These are phyloP conservation scores for Xerocomellus dryophilus DNA, from an alignment of 768 basidiomycete genomes.

Conservation along the genomic window DNA sequence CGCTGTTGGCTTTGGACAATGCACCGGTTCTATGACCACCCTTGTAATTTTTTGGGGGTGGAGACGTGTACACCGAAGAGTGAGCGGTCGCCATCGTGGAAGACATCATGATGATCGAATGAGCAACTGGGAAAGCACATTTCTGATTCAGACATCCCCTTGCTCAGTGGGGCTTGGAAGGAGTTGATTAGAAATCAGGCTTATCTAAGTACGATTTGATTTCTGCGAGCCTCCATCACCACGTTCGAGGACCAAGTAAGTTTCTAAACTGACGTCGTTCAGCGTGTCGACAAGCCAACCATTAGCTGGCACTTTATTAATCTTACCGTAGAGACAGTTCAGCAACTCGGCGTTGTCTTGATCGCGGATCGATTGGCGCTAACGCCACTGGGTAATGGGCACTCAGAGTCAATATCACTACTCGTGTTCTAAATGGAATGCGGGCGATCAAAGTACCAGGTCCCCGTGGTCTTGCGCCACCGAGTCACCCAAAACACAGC, in stretches of 20 bases:
- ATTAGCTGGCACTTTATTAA: neutral
- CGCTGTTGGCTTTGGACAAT: slow-evolving; percentile 6
- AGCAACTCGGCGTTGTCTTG: neutral
- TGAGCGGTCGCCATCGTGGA: neutral
- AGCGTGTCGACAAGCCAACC: neutral
- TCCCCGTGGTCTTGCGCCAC: neutral
- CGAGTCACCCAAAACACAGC: neutral
- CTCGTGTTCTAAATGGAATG: neutral
- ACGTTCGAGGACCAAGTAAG: neutral
- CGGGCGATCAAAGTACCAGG: neutral
- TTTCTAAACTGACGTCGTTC: no score
- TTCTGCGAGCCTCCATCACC: neutral
- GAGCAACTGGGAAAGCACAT: no score
- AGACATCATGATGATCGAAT: slow-evolving; percentile 1
- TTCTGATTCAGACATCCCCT: no score
- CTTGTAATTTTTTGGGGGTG: slow-evolving; percentile 1
- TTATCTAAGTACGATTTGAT: neutral
- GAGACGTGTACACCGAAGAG: neutral
- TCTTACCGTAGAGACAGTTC: neutral
- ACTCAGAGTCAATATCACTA: neutral
- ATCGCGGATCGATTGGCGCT: neutral
- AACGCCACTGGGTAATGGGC: neutral
- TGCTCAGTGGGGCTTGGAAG: neutral
- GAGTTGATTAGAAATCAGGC: slow-evolving; percentile 6
- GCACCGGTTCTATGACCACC: neutral